Base-by-base conservation (phyloP, 345 rosid species). In the Cardamine resedifolia region DNA sequence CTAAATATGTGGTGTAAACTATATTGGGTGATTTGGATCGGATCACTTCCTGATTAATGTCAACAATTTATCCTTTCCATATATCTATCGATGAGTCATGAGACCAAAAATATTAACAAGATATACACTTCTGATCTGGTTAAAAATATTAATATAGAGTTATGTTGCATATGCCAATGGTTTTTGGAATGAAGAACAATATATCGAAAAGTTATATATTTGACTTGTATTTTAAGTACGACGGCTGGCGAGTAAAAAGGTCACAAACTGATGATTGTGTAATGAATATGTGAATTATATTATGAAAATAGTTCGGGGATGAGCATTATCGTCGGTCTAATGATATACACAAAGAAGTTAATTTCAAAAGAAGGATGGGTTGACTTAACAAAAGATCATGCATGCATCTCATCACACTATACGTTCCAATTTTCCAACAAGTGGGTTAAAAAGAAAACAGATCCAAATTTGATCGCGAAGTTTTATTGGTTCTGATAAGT, bases 331-430 rank as follows among this genome's bases (percentile, higher is more conserved):
- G 55, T 44, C 21, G 58, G 49, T 64, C 58, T 64, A 64, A 56
- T 56, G 31, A 45, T 64, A 24, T 27, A 55, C 5, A 33, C 41
- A 64, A 47, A 23, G 15, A 73, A 56, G 53, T 51, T 50, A 52
- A 53, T 31, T 53, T 43, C 48, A 43, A 72, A 11, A 43, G 36
- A 33, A 10, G 4, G 20, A 44, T 31, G 5, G 28, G 55, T 34
- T 36, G 43, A 64, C 51, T 64, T 45, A 56, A 56, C 10, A 56
- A 33, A 44, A 44, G 28, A 55, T 55, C 41, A 73, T 45, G 71
- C 66, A 57, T 73, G 71, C 65, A 73, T 73, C 70, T 55, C 23
- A 55, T 44, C 57, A 73, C 50, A 55, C 62, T 55, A 28, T 55
- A 44, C 58, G 64, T 64, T 56, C 19, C 57, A 64, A 5, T 16